phyloP scores from a whole-genome alignment of 441 rosid species.

The Manihot esculenta region DNA sequence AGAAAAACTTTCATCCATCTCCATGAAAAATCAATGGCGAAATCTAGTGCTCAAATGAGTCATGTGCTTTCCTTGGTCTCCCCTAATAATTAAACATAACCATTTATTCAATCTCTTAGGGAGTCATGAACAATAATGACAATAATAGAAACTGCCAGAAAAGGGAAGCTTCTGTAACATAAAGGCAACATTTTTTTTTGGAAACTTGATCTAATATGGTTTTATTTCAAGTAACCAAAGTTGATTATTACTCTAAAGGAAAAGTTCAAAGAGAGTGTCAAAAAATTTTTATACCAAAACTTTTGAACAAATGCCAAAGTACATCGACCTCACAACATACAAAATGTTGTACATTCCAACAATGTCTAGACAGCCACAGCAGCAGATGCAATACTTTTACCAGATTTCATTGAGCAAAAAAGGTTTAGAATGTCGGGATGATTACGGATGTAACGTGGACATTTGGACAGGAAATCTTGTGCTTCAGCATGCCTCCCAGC shows the following conservation, averaged over 20 bases:
- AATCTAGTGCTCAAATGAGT: too few species aligned
- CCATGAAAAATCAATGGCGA: too few species aligned
- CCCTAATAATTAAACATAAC: not conserved
- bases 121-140: not conserved
- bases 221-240: slow-evolving; percentile 21
- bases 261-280: slow-evolving; percentile 3
- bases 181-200: not conserved
- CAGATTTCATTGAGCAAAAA: slow-evolving; percentile 55
- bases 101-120: not conserved
- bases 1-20: too few species aligned
- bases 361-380: slow-evolving; percentile 32
- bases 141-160: not conserved
- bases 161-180: not conserved
- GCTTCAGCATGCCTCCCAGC: slow-evolving; percentile 65
- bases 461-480: slow-evolving; percentile 65
- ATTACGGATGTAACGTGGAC: slow-evolving; percentile 67
- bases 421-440: slow-evolving; percentile 79
- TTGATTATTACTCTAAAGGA: slow-evolving; percentile 17
- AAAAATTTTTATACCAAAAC: slow-evolving; percentile 23
- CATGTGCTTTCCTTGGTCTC: too few species aligned
- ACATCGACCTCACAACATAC: slow-evolving; percentile 20
- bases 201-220: slow-evolving; percentile 7
- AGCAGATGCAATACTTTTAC: slow-evolving; percentile 29
- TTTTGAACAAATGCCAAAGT: slow-evolving; percentile 21
- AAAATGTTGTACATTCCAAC: slow-evolving; percentile 14